Conservation (phyloP, 1,284 basidiomycete species). For the Tilletia setariae region DNA sequence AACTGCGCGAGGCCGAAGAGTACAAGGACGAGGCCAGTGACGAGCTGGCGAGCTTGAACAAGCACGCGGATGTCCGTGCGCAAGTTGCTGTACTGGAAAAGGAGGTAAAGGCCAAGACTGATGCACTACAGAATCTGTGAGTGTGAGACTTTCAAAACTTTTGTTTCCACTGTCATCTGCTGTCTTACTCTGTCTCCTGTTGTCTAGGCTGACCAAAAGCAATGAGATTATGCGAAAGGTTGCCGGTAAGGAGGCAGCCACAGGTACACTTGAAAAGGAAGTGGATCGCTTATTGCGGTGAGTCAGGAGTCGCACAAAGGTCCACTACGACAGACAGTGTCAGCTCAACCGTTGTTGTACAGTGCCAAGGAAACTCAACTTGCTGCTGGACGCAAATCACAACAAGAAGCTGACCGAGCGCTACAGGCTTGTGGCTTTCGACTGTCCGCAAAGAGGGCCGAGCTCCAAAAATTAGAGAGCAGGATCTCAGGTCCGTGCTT, state of each 20-base stretch:
- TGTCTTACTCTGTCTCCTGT: too few relatives aligned
- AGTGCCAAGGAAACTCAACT: conserved; percentile 34
- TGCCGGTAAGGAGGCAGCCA: conserved; percentile 12
- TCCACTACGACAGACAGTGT: background rate
- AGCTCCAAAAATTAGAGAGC: conserved; percentile 64
- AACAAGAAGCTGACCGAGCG: conserved; percentile 24
- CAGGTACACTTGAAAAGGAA: background rate
- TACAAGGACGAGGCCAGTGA: conserved; percentile 68
- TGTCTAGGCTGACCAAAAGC: conserved; percentile 10
- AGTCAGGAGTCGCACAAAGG: background rate
- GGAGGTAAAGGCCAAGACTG: conserved; percentile 56
- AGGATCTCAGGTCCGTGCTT: background rate
- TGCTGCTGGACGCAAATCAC: conserved; percentile 22
- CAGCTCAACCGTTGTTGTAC: conserved; percentile 23
- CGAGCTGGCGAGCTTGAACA: conserved; percentile 71
- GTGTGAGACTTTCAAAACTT: conserved; percentile 59
- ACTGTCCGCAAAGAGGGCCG: conserved; percentile 46
- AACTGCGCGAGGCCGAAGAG: conserved; percentile 67
- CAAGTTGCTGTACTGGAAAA: conserved; percentile 68
- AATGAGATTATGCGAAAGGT: conserved; percentile 23
- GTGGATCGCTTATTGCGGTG: conserved; percentile 1
- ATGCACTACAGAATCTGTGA: conserved; percentile 65
- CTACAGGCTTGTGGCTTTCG: conserved; percentile 41
- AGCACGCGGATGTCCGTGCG: conserved; percentile 78
- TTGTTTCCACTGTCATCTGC: too few relatives aligned